Evolutionary conservation across 2,329 filamentous ascomycete genomes (phyloP).

Genomic region (Cadophora malorum): DNA sequence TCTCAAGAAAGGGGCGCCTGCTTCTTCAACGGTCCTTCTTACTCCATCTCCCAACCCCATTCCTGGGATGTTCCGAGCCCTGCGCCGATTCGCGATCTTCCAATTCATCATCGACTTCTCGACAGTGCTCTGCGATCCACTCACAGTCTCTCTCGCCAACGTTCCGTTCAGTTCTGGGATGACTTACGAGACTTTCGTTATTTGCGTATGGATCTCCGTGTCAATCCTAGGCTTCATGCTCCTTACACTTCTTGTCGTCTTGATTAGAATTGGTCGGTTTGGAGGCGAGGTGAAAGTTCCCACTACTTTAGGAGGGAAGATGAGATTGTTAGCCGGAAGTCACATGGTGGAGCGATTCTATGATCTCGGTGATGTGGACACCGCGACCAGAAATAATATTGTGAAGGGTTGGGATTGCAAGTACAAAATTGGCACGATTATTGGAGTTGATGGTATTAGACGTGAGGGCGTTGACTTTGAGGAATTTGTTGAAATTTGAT

Average conservation of each 20-base stretch:
- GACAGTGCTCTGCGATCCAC: slow-evolving; percentile 13
- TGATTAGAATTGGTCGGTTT: slow-evolving; percentile 20
- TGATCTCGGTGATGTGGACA: slow-evolving; percentile 10
- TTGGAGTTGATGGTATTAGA: slow-evolving; percentile 16
- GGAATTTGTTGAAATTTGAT: slow-evolving; percentile 8
- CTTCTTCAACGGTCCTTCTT: slow-evolving; percentile 7
- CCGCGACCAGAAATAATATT: not conserved
- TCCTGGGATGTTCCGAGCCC: not conserved
- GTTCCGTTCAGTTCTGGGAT: slow-evolving; percentile 12
- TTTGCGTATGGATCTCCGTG: slow-evolving; percentile 10
- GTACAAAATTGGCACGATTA: slow-evolving; percentile 13
- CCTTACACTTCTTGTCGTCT: not conserved
- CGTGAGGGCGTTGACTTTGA: slow-evolving; percentile 20
- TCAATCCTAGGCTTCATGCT: slow-evolving; percentile 18
- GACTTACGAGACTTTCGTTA: slow-evolving; percentile 11
- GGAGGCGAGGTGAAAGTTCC: slow-evolving; percentile 12
- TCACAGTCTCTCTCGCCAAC: slow-evolving; percentile 15
- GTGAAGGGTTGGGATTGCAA: not conserved
- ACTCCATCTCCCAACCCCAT: slow-evolving; percentile 17
- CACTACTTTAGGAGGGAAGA: slow-evolving; percentile 9
- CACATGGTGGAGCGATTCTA: slow-evolving; percentile 13
- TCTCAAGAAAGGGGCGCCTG: slow-evolving; percentile 6
- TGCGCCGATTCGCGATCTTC: slow-evolving; percentile 1
- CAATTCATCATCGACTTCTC: slow-evolving; percentile 17
- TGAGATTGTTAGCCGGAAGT: slow-evolving; percentile 18